These are phyloP conservation scores for Neurospora tetrasperma DNA, from an alignment of 495 filamentous ascomycete species.

Conservation along the genomic window DNA sequence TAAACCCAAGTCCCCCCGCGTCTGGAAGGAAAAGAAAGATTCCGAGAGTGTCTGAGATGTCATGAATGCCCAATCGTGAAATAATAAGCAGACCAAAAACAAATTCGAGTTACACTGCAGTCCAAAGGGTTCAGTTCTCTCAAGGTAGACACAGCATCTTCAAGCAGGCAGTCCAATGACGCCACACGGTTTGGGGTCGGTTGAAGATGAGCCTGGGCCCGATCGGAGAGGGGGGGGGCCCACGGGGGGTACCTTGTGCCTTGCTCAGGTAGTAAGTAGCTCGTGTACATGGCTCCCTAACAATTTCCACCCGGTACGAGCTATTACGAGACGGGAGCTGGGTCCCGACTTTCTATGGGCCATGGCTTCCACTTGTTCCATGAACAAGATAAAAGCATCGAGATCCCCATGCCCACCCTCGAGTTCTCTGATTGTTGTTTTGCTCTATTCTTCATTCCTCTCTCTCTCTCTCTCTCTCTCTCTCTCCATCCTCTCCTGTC, in stretches of 20 bases:
- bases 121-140: background rate
- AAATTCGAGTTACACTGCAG: background rate
- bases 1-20: background rate
- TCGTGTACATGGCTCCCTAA: slow-evolving; percentile 20
- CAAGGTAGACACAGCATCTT: too few relatives aligned
- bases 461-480: slow-evolving; percentile 3
- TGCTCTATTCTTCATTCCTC: slow-evolving; percentile 2
- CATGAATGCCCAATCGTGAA: background rate
- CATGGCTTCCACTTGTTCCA: background rate
- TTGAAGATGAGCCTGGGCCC: background rate
- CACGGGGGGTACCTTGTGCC: background rate
- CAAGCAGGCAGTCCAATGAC: background rate
- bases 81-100: background rate
- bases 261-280: background rate
- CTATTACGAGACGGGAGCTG: background rate
- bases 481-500: background rate
- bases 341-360: background rate
- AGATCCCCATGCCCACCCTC: slow-evolving; percentile 7
- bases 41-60: background rate
- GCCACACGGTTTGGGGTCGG: background rate
- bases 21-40: background rate
- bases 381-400: slow-evolving; percentile 18
- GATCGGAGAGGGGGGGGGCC: background rate
- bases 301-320: slow-evolving; percentile 8
- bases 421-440: background rate